Conservation (phyloP, 1,284 basidiomycete genomes). For the Mycena sp. region DNA sequence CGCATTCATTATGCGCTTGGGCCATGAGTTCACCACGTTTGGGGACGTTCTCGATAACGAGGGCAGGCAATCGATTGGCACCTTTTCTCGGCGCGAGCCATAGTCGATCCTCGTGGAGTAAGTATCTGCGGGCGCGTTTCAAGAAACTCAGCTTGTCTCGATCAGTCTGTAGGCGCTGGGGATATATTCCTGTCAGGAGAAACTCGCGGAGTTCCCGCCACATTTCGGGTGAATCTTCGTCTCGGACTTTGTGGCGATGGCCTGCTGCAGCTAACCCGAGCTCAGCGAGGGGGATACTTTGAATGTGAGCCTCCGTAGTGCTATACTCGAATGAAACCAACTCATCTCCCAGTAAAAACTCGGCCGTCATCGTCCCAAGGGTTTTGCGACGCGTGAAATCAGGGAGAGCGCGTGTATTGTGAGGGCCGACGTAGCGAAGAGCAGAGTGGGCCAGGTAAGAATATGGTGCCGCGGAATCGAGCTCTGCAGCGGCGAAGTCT, state of each 20-base stretch:
- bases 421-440: not conserved
- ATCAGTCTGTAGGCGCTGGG: conserved; percentile 5
- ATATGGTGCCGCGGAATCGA: not conserved
- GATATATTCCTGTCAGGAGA: not conserved
- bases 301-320: not conserved
- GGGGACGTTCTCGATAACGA: conserved; percentile 24
- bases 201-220: too few species aligned
- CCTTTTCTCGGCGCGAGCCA: conserved; percentile 18
- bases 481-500: not conserved
- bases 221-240: too few species aligned
- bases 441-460: conserved; percentile 1
- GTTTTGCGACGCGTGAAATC: not conserved
- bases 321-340: not conserved
- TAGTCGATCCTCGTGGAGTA: conserved; percentile 26
- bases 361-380: not conserved
- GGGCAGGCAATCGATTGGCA: conserved; percentile 19
- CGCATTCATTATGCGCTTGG: conserved; percentile 32
- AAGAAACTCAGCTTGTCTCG: not conserved
- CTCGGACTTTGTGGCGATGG: conserved; percentile 9
- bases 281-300: not conserved
- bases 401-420: not conserved
- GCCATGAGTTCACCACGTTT: conserved; percentile 27
- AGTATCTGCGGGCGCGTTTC: conserved; percentile 20
- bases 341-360: not conserved
- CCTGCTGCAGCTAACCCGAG: not conserved